phyloP scores from a whole-genome alignment of 345 rosid species.

The Euphorbia tirucalli region DNA sequence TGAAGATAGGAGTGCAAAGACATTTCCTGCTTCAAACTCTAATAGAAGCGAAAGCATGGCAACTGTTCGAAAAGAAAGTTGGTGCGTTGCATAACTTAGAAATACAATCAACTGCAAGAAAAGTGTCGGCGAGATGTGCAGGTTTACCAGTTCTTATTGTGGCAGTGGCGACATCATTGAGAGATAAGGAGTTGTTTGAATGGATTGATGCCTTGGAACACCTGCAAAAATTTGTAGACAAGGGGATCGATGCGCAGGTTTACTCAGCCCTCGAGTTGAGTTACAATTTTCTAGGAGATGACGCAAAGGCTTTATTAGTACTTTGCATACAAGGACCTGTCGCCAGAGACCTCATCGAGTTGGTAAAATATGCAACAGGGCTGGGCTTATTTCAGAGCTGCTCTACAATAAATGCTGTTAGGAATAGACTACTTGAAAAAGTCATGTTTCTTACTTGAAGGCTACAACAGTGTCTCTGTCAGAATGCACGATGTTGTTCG shows the following conservation, averaged over 20 bases:
- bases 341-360: not conserved
- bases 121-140: slow-evolving; percentile 15
- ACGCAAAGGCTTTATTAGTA: not conserved
- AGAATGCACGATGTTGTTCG: slow-evolving; percentile 32
- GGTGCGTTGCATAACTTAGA: not conserved
- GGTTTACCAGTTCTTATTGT: slow-evolving; percentile 27
- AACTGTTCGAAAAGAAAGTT: slow-evolving; percentile 23
- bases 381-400: slow-evolving; percentile 17
- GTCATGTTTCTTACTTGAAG: slow-evolving; percentile 24
- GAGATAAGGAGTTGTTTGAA: not conserved
- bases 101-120: not conserved
- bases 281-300: slow-evolving; percentile 2
- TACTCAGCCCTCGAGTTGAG: slow-evolving; percentile 10
- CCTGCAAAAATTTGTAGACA: not conserved
- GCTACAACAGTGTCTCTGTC: not conserved
- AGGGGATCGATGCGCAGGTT: not conserved
- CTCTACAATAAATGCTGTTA: slow-evolving; percentile 2
- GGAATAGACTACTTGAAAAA: slow-evolving; percentile 26
- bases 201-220: slow-evolving; percentile 18
- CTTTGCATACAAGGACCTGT: slow-evolving; percentile 18
- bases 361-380: slow-evolving; percentile 30
- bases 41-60: slow-evolving; percentile 26
- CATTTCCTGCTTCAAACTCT: slow-evolving; percentile 7
- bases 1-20: slow-evolving; percentile 17
- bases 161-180: not conserved